Conservation (phyloP, 805 yeast species). For the Pichia paraexigua region DNA sequence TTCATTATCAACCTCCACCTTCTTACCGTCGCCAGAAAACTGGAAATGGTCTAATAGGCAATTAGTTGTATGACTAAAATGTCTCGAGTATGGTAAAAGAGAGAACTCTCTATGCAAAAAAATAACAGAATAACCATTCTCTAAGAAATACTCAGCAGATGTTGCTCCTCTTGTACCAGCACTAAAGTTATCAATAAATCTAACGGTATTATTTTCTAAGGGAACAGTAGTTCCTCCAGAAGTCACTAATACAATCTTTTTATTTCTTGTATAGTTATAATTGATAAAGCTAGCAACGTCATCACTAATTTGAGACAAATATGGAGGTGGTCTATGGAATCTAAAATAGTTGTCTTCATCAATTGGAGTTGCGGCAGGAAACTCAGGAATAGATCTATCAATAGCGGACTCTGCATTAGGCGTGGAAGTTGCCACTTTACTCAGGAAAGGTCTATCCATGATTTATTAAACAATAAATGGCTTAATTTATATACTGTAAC, state of each 20-base stretch:
- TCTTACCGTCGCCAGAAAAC: slow-evolving; percentile 36
- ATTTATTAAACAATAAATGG: neutral
- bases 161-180: slow-evolving; percentile 99
- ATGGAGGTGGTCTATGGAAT: slow-evolving; percentile 64
- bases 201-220: slow-evolving; percentile 88
- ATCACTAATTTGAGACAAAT: slow-evolving; percentile 52
- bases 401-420: slow-evolving; percentile 71
- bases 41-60: slow-evolving; percentile 79
- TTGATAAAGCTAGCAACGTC: slow-evolving; percentile 57
- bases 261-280: slow-evolving; percentile 36
- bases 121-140: slow-evolving; percentile 83
- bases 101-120: slow-evolving; percentile 91
- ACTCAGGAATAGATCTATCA: slow-evolving; percentile 65
- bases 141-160: slow-evolving; percentile 84
- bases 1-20: slow-evolving; percentile 52
- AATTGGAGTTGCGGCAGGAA: slow-evolving; percentile 63
- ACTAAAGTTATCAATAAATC: slow-evolving; percentile 93
- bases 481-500: too few relatives aligned
- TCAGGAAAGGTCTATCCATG: slow-evolving; percentile 1
- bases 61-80: slow-evolving; percentile 74
- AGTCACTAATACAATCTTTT: slow-evolving; percentile 73
- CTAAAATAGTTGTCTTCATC: slow-evolving; percentile 76
- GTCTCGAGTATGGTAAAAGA: slow-evolving; percentile 85
- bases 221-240: slow-evolving; percentile 99
- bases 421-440: slow-evolving; percentile 41